phyloP scores from a whole-genome alignment of 441 rosid genomes.

The Brassica balearica region DNA sequence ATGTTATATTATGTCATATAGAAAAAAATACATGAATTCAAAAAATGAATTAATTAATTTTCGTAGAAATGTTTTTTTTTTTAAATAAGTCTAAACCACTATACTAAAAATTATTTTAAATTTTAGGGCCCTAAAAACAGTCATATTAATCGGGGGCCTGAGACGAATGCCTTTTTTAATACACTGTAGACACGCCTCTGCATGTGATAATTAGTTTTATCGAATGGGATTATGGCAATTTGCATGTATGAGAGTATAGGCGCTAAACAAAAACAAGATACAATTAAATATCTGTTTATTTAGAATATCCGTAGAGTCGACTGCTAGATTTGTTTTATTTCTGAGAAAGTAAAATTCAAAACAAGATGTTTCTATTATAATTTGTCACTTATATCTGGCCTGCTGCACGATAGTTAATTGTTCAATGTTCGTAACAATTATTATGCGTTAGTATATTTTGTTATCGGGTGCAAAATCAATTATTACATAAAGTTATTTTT shows the following conservation, averaged over 20 bases:
- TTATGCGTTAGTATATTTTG: not conserved
- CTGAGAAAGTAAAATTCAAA: not conserved
- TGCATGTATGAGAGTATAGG: conserved; percentile 19
- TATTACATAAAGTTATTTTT: not conserved
- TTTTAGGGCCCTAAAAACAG: no score
- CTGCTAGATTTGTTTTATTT: not conserved
- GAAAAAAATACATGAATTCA: no score
- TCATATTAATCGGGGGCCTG: no score
- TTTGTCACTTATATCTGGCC: not conserved
- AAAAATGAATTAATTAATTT: no score
- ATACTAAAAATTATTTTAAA: no score
- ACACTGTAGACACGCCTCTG: no score
- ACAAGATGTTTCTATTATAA: not conserved
- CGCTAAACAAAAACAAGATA: not conserved
- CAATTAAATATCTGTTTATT: not conserved
- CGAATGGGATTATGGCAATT: not conserved
- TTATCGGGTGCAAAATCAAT: not conserved
- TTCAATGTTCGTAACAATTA: not conserved
- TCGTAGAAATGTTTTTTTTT: no score
- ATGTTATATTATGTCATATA: no score
- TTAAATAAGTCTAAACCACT: no score
- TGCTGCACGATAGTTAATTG: not conserved
- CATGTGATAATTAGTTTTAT: conserved; percentile 24
- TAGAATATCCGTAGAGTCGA: conserved; percentile 2
- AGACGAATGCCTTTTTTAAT: no score